phyloP scores from a whole-genome alignment of 2,329 filamentous ascomycete genomes.

The Neonectria ditissima region DNA sequence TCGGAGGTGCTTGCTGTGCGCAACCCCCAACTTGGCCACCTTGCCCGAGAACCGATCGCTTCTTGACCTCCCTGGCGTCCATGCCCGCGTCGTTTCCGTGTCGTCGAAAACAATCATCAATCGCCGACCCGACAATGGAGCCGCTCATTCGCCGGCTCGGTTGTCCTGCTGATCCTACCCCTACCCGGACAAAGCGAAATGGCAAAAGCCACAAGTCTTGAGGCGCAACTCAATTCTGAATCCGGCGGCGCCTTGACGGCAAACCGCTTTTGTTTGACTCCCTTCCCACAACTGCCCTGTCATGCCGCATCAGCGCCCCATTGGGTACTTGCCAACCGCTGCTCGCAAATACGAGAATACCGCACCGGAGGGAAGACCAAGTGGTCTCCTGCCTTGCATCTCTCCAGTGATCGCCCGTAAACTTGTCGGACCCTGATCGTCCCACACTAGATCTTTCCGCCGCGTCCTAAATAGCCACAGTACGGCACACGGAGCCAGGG shows the following conservation, averaged over 20 bases:
- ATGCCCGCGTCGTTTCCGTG: not conserved
- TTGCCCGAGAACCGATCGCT: conserved; percentile 8
- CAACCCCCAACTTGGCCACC: conserved; percentile 4
- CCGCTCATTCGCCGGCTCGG: conserved; percentile 6
- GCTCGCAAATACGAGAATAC: conserved; percentile 13
- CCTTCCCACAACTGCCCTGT: conserved; percentile 1
- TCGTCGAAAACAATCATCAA: not conserved
- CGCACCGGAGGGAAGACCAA: not conserved
- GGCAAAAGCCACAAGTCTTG: conserved; percentile 18
- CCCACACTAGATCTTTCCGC: conserved; percentile 1
- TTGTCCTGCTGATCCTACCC: conserved; percentile 17
- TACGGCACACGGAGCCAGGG: conserved; percentile 4
- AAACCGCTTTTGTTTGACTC: not conserved
- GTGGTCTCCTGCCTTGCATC: not conserved
- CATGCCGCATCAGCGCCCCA: conserved; percentile 14
- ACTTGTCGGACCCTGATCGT: conserved; percentile 19
- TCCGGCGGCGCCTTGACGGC: conserved; percentile 14
- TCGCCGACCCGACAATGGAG: conserved; percentile 2
- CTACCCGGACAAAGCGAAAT: conserved; percentile 4
- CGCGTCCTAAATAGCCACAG: not conserved
- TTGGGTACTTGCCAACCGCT: conserved; percentile 17
- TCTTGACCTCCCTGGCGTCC: not conserved
- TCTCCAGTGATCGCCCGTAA: conserved; percentile 4
- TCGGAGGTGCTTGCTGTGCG: not conserved
- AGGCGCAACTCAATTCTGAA: conserved; percentile 24